These are phyloP conservation scores for Tubosaeta sp. DNA, from an alignment of 768 basidiomycete genomes.

Conservation along the genomic window DNA sequence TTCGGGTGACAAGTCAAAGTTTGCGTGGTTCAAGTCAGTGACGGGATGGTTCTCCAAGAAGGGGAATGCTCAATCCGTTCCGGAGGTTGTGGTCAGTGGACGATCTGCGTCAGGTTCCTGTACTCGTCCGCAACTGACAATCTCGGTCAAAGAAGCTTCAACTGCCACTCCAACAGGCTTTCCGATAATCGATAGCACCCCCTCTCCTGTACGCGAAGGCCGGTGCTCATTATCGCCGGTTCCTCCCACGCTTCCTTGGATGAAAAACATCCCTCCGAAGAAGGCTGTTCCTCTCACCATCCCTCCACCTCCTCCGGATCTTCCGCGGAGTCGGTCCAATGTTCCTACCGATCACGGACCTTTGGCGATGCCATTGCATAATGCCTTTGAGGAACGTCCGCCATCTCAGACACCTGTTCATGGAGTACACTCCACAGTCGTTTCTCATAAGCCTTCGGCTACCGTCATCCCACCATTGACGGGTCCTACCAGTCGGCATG, in stretches of 20 bases:
- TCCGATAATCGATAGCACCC: constrained; percentile 28
- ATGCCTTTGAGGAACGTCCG: constrained; percentile 32
- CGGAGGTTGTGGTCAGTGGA: constrained; percentile 20
- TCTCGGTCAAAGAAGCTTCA: constrained; percentile 42
- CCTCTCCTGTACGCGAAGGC: constrained; percentile 22
- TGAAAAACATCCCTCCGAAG: constrained; percentile 21
- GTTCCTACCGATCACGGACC: constrained; percentile 31
- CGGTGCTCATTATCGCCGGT: constrained; percentile 30
- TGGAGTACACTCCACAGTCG: constrained; percentile 15
- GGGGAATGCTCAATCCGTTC: constrained; percentile 3
- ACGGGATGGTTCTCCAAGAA: constrained; percentile 28
- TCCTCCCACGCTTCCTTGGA: constrained; percentile 24
- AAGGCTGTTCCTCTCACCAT: constrained; percentile 33
- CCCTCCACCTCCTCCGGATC: constrained; percentile 29
- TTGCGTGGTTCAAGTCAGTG: constrained; percentile 37
- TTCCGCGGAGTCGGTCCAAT: constrained; percentile 28
- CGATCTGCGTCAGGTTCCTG: constrained; percentile 7
- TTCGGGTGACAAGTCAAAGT: constrained; percentile 27
- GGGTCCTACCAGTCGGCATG: constrained; percentile 16
- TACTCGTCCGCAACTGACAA: constrained; percentile 35
- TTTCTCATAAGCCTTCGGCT: constrained; percentile 18
- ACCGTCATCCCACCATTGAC: constrained; percentile 14
- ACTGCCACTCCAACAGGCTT: constrained; percentile 21
- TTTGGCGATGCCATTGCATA: constrained; percentile 40
- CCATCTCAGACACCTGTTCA: constrained; percentile 14